phyloP scores from a whole-genome alignment of 176 grass and related monocot genomes.

The Triticum dicoccoides region DNA sequence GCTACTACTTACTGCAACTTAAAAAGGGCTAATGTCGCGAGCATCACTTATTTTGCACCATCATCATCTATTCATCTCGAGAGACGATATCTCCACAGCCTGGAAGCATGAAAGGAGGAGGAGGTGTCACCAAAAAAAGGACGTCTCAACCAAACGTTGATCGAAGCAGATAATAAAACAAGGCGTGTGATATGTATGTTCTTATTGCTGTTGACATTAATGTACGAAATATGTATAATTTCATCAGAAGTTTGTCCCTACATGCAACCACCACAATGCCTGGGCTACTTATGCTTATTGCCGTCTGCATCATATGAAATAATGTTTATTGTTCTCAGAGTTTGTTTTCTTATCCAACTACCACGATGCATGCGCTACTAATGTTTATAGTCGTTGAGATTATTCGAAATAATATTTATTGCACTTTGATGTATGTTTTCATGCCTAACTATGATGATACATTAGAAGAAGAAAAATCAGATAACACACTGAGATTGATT shows the following conservation, averaged over 20 bases:
- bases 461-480: neutral
- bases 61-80: neutral
- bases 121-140: constrained; percentile 16
- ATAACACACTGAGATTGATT: neutral
- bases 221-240: neutral
- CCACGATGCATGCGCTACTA: neutral
- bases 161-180: neutral
- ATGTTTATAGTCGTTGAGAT: neutral
- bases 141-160: neutral
- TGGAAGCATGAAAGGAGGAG: constrained; percentile 15
- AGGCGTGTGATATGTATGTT: neutral
- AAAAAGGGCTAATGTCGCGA: neutral
- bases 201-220: neutral
- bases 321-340: neutral
- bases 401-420: neutral
- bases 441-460: neutral
- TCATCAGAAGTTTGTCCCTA: neutral
- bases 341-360: neutral
- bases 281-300: neutral
- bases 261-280: neutral
- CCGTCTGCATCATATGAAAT: neutral
- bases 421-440: neutral
- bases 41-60: constrained; percentile 25
- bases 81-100: neutral
- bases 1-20: constrained; percentile 13